Conservation (phyloP, 352 stramenopile genomes). For the Phytophthora ohioensis region DNA sequence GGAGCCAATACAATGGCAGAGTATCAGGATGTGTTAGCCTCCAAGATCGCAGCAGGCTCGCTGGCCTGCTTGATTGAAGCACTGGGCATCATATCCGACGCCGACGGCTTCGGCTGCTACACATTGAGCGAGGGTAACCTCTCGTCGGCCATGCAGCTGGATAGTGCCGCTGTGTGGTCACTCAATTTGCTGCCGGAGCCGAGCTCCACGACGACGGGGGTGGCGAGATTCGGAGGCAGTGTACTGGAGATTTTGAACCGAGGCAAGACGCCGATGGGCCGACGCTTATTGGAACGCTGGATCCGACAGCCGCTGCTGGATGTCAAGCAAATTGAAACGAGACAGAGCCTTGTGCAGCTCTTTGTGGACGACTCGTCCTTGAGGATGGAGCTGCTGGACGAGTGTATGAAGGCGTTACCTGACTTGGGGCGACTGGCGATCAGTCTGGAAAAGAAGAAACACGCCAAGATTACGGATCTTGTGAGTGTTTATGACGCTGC, state of each 20-base stretch:
- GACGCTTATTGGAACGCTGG: conserved; percentile 95
- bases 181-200: conserved; percentile 93
- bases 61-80: conserved; percentile 75
- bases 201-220: conserved; percentile 46
- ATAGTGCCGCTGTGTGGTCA: conserved; percentile 92
- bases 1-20: conserved; percentile 62
- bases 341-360: conserved; percentile 93
- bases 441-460: conserved; percentile 73
- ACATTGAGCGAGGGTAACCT: conserved; percentile 70
- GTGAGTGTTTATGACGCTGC: conserved; percentile 88
- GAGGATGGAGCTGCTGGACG: conserved; percentile 89
- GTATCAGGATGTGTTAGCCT: conserved; percentile 77
- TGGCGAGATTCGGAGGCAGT: conserved; percentile 71
- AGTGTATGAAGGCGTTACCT: conserved; percentile 87
- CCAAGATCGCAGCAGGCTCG: conserved; percentile 70
- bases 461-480: conserved; percentile 81
- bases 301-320: conserved; percentile 96
- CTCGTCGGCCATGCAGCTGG: conserved; percentile 92
- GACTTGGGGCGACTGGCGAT: conserved; percentile 81
- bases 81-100: conserved; percentile 73
- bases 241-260: conserved; percentile 96
- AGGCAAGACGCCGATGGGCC: conserved; percentile 95
- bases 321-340: conserved; percentile 80
- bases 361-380: conserved; percentile 92
- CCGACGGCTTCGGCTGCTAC: conserved; percentile 81